Base-by-base conservation (phyloP, 2,329 filamentous ascomycete genomes). In the Epichloe gansuensis region DNA sequence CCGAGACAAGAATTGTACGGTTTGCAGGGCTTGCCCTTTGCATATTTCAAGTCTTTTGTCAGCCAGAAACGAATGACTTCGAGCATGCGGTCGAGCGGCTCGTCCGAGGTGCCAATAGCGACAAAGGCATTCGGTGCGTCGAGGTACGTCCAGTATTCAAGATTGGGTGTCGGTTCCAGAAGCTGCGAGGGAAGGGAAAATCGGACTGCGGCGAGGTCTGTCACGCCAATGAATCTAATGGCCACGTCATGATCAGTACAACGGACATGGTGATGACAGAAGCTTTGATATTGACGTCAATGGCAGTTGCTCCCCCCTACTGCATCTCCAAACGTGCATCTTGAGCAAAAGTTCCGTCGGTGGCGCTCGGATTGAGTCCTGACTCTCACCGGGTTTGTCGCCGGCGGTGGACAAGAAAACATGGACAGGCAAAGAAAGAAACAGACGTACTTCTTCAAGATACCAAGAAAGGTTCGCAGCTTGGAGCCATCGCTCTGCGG, bases 91-190 rank as follows among this genome's bases (percentile, higher is more conserved):
- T 93, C 91, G 51, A 97, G 74, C 11, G 86, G 80, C 60, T 97
- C 89, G 60, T 97, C 87, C 17, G 91, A 93, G 61, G 91, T 91
- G 61, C 91, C 93, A 61, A 85, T 85, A 45, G 78, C 79, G 57
- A 81, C 72, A 58, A 98, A 96, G 47, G 90, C 88, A 68, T 95
- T 94, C 23, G 91, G 91, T 60, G 89, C 81, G 69, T 98, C 93
- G 66, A 98, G 77, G 64, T 98, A 98, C 64, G 94, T 94, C 93
- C 93, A 98, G 72, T 97, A 98, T 73, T 98, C 93, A 65, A 98
- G 75, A 68, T 98, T 98, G 50, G 93, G 93, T 4, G 88, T 94
- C 38, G 93, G 93, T 68, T 98, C 93, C 63, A 98, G 80, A 43
- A 98, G 82, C 70, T 97, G 91, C 49, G 93, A 89, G 23, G 93